These are phyloP conservation scores for Bipolaris cookei DNA, from an alignment of 2,329 filamentous ascomycete species.

Conservation along the genomic window DNA sequence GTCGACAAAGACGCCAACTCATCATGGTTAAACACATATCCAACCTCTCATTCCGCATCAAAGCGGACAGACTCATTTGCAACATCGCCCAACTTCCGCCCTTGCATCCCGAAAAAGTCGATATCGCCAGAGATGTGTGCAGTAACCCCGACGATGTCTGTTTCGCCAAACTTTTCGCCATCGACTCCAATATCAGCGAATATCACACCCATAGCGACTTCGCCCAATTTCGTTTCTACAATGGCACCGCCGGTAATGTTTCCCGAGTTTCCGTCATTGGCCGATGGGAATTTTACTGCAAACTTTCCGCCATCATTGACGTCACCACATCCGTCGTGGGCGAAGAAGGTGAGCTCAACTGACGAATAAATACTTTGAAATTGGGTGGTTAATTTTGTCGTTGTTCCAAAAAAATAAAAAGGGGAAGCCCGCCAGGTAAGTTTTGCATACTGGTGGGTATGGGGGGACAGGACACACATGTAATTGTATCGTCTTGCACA, in stretches of 20 bases:
- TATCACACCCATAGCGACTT: conserved; percentile 9
- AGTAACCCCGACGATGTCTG: neutral
- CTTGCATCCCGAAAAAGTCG: conserved; percentile 5
- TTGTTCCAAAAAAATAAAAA: neutral
- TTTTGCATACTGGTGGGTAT: too few relatives aligned
- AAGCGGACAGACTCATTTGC: conserved; percentile 26
- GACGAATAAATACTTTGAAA: neutral
- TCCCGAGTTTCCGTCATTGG: conserved; percentile 3
- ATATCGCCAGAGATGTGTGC: conserved; percentile 9
- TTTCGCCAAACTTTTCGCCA: conserved; percentile 15
- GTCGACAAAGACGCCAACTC: conserved; percentile 31
- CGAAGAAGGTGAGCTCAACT: neutral
- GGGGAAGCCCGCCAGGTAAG: too few relatives aligned
- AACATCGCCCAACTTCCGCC: conserved; percentile 24
- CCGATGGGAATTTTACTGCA: neutral
- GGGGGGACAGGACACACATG: too few relatives aligned
- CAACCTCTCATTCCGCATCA: conserved; percentile 6
- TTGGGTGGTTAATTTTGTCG: neutral
- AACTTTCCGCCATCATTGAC: conserved; percentile 5
- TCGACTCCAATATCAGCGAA: neutral
- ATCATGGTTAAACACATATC: conserved; percentile 32
- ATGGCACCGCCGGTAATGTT: neutral
- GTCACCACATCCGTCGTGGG: neutral
- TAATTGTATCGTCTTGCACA: too few relatives aligned
- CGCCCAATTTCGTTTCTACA: conserved; percentile 21